Base-by-base conservation (phyloP, 345 rosid species). In the Pistacia integerrima region DNA sequence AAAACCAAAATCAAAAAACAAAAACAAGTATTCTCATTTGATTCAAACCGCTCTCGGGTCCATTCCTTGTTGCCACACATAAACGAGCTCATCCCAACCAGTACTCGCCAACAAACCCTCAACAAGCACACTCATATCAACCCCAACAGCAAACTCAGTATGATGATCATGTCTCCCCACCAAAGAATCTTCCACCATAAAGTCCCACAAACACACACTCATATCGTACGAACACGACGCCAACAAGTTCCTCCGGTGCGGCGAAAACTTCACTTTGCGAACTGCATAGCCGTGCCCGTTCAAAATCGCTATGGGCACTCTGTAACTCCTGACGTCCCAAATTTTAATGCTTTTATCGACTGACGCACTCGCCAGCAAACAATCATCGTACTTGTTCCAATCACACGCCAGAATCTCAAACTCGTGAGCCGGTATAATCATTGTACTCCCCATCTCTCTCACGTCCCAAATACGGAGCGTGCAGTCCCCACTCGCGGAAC, bases 341-440 rank as follows among this genome's bases (percentile, higher is more conserved):
- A 96, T 85, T 84, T 84, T 87, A 22, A 93, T 84, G 66, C 88
- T 86, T 76, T 91, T 92, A 66, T 96, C 97, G 22, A 93, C 95
- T 1, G 98, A 92, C 1, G 87, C 85, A 18, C 93, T 93, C 2
- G 99, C 99, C 48, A 93, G 57, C 13, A 85, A 63, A 41, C 98
- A 96, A 35, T 93, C 98, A 46, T 93, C 97, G 68, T 96, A 93
- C 78, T 96, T 96, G 75, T 93, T 93, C 99, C 98, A 96, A 64
- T 96, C 99, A 74, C 91, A 89, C 0, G 94, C 82, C 59, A 96
- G 67, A 22, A 93, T 87, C 80, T 96, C 98, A 36, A 81, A 89
- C 56, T 93, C 97, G 44, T 96, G 98, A 48, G 85, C 98, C 7
- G 97, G 97, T 58, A 94, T 91, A 20, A 94, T 90, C 98, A 93